Conservation (phyloP, 2,329 filamentous ascomycete species). For the Chaetomium strumarium region DNA sequence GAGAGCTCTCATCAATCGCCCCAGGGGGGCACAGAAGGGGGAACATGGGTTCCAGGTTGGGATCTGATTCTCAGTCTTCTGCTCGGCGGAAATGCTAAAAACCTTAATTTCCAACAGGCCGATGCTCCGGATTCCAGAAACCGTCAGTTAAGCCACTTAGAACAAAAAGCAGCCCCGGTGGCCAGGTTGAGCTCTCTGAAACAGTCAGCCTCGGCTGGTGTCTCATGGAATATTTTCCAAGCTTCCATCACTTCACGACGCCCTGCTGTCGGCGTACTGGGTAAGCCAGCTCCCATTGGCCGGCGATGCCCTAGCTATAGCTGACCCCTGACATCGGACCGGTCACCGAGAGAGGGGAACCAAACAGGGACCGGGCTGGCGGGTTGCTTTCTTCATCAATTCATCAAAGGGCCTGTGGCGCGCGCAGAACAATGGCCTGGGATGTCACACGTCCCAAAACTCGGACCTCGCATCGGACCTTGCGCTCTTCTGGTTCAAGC, state of each 20-base stretch:
- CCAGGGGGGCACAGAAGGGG: too few species aligned
- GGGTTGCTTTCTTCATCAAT: slow-evolving; percentile 7
- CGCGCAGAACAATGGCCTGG: background rate
- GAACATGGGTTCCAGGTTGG: background rate
- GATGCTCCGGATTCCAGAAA: background rate
- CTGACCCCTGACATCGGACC: background rate
- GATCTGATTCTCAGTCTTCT: background rate
- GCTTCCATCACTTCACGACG: background rate
- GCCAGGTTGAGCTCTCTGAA: background rate
- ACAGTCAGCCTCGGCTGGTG: background rate
- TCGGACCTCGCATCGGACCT: too few species aligned
- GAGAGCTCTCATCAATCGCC: background rate
- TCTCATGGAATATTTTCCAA: slow-evolving; percentile 5
- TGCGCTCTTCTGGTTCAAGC: too few species aligned
- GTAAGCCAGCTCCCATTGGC: slow-evolving; percentile 5
- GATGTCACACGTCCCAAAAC: slow-evolving; percentile 19
- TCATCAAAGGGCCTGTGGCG: background rate
- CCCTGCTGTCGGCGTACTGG: background rate
- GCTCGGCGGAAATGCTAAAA: background rate
- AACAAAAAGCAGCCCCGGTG: background rate
- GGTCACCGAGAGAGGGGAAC: background rate
- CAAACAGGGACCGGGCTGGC: slow-evolving; percentile 13
- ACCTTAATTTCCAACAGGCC: background rate
- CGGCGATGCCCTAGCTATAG: background rate
- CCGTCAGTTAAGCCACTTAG: background rate